phyloP scores from a whole-genome alignment of 2,329 filamentous ascomycete species.

The Pseudogymnoascus sp. region DNA sequence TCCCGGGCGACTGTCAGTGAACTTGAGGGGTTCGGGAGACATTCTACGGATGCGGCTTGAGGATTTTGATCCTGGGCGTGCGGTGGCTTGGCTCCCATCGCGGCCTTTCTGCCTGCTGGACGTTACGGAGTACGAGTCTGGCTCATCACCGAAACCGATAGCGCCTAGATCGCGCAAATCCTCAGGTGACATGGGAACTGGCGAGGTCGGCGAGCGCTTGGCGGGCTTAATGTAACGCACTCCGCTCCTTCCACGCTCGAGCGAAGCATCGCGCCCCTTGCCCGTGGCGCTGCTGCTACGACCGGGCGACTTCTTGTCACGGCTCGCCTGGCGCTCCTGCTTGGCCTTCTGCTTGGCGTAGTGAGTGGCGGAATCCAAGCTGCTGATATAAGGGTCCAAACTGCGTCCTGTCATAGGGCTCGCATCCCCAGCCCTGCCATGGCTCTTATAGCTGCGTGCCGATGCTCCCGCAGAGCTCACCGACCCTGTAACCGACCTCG shows the following conservation, averaged over 20 bases:
- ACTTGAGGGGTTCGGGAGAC: conserved; percentile 23
- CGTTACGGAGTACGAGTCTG: conserved; percentile 23
- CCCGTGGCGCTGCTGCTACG: conserved; percentile 44
- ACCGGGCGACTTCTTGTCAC: conserved; percentile 35
- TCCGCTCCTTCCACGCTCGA: conserved; percentile 62
- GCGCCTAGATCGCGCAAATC: conserved; percentile 60
- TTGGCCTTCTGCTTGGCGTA: conserved; percentile 47
- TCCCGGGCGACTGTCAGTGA: conserved; percentile 18
- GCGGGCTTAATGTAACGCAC: conserved; percentile 65
- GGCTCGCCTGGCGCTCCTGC: conserved; percentile 38
- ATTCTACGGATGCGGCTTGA: conserved; percentile 27
- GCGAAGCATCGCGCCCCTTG: conserved; percentile 54
- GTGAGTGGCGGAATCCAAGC: conserved; percentile 69
- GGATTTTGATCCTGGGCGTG: conserved; percentile 29
- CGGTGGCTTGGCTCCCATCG: conserved; percentile 25
- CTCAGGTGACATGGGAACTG: conserved; percentile 89
- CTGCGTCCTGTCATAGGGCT: conserved; percentile 58
- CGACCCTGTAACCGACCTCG: conserved; percentile 43
- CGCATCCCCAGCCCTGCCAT: conserved; percentile 28
- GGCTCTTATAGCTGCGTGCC: conserved; percentile 43
- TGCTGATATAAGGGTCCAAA: conserved; percentile 80
- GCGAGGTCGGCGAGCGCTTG: conserved; percentile 86
- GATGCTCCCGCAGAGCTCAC: conserved; percentile 38
- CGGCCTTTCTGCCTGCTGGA: conserved; percentile 18
- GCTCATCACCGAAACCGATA: conserved; percentile 27